Evolutionary conservation across 441 rosid genomes (phyloP).

Genomic region (Geranium incanum): DNA sequence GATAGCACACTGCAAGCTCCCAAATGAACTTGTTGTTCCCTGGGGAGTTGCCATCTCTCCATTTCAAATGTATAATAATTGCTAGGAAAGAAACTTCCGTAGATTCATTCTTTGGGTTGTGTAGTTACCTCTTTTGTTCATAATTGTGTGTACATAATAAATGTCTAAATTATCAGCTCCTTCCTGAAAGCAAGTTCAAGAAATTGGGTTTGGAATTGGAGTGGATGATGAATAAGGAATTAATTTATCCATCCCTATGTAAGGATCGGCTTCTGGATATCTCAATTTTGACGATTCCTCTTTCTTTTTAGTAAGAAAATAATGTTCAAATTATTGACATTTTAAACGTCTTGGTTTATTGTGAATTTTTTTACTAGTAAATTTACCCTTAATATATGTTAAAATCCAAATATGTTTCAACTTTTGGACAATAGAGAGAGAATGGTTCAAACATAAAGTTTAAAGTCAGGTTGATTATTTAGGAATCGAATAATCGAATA

Average conservation of each 20-base stretch:
- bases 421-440: too few relatives aligned
- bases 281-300: neutral
- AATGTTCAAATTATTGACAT: too few relatives aligned
- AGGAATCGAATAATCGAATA: too few relatives aligned
- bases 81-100: neutral
- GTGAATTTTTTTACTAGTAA: too few relatives aligned
- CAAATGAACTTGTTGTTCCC: neutral
- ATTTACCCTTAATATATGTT: too few relatives aligned
- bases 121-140: neutral
- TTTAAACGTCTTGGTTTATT: too few relatives aligned
- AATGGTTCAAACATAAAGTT: too few relatives aligned
- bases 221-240: too few relatives aligned
- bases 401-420: too few relatives aligned
- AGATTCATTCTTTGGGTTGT: too few relatives aligned
- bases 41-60: neutral
- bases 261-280: neutral
- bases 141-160: neutral
- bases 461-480: too few relatives aligned
- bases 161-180: neutral
- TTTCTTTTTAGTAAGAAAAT: neutral
- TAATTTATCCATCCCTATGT: too few relatives aligned
- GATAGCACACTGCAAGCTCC: neutral
- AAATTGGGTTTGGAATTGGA: neutral
- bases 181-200: neutral
- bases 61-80: neutral